These are phyloP conservation scores for Hypoxylon subgilvum DNA, from an alignment of 495 filamentous ascomycete species.

Conservation along the genomic window DNA sequence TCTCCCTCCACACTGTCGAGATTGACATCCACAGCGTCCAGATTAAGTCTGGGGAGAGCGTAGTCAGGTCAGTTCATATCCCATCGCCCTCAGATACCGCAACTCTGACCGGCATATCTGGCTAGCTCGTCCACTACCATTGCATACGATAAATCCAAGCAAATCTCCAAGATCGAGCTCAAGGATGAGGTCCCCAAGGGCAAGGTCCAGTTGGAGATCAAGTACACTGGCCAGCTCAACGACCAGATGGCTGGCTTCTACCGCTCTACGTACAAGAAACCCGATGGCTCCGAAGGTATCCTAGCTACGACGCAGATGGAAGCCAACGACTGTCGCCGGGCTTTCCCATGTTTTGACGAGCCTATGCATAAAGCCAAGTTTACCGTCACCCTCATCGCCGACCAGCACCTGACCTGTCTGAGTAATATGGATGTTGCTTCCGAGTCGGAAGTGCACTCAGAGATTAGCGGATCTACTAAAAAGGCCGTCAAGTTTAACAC, in stretches of 20 bases:
- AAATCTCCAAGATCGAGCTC: constrained; percentile 69
- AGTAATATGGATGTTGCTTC: constrained; percentile 81
- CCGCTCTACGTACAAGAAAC: constrained; percentile 73
- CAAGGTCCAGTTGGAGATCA: constrained; percentile 69
- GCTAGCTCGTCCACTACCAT: constrained; percentile 60
- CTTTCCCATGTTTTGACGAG: constrained; percentile 82
- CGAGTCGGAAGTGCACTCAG: constrained; percentile 65
- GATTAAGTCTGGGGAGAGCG: constrained; percentile 60
- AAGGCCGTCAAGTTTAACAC: constrained; percentile 78
- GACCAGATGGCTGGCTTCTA: constrained; percentile 87
- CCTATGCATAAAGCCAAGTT: constrained; percentile 76
- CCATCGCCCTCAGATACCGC: constrained; percentile 6
- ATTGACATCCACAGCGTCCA: constrained; percentile 80
- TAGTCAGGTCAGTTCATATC: constrained; percentile 39
- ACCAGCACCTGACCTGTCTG: constrained; percentile 74
- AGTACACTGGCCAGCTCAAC: constrained; percentile 71
- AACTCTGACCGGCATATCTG: constrained; percentile 21
- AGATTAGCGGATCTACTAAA: constrained; percentile 60
- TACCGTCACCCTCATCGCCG: constrained; percentile 74
- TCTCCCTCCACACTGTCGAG: constrained; percentile 87
- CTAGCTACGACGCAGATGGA: constrained; percentile 85
- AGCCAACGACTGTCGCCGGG: constrained; percentile 74
- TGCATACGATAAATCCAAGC: constrained; percentile 66
- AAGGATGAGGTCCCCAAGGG: constrained; percentile 64
- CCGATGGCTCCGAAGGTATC: constrained; percentile 66